Conservation (phyloP, 768 basidiomycete species). For the Suillus decipiens region DNA sequence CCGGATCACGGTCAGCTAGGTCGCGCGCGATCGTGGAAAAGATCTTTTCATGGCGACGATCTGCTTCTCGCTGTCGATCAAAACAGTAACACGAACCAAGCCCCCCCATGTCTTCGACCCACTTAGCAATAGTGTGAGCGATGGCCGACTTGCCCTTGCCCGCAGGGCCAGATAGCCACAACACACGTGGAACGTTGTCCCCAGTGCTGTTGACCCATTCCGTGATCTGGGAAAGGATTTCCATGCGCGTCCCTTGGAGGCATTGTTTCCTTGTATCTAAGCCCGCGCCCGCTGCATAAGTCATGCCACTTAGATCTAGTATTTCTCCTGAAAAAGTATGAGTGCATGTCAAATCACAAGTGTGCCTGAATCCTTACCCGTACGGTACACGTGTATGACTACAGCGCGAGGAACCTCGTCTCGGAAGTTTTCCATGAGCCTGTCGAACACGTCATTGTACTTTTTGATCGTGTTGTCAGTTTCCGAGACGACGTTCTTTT, state of each 20-base stretch:
- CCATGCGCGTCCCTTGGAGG: not conserved
- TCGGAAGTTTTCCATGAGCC: constrained; percentile 5
- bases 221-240: constrained; percentile 16
- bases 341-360: not conserved
- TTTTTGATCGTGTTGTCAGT: not conserved
- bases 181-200: constrained; percentile 13
- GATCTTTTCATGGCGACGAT: constrained; percentile 9
- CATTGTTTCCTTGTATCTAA: not conserved
- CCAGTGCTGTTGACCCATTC: constrained; percentile 24
- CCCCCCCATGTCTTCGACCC: constrained; percentile 12
- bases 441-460: not conserved
- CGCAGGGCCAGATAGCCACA: constrained; percentile 27
- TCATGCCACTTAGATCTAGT: not conserved
- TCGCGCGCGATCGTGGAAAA: constrained; percentile 25
- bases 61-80: constrained; percentile 8
- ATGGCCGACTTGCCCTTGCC: constrained; percentile 27
- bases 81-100: constrained; percentile 18
- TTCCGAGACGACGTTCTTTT: not conserved
- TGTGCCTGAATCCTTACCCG: not conserved
- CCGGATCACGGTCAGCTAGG: constrained; percentile 11
- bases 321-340: not conserved
- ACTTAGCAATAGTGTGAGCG: constrained; percentile 12
- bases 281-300: not conserved
- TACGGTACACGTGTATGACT: not conserved
- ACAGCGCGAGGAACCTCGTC: not conserved